These are phyloP conservation scores for cucumber (Cucumis sativus) DNA, from an alignment of 306 rosid genomes.

Conservation along the genomic window DNA sequence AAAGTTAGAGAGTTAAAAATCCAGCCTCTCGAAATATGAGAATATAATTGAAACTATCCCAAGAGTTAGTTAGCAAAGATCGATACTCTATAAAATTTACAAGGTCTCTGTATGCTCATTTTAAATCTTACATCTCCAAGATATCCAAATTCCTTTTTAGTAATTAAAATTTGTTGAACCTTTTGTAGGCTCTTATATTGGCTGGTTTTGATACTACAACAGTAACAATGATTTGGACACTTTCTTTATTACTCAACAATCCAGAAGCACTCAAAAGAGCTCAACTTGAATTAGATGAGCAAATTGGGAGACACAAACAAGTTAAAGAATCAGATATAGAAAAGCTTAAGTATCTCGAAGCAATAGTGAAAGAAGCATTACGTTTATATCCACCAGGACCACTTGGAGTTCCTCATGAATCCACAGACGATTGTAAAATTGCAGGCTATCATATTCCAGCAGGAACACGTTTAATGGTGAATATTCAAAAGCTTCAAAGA, in stretches of 20 bases:
- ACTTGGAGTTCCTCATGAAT: slow-evolving; percentile 7
- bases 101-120: too few species aligned
- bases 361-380: slow-evolving; percentile 18
- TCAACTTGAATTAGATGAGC: neutral
- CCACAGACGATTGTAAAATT: slow-evolving; percentile 14
- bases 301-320: slow-evolving; percentile 11
- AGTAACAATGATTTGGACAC: slow-evolving; percentile 7
- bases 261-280: neutral
- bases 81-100: too few species aligned
- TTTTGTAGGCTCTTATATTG: neutral
- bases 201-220: neutral
- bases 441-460: slow-evolving; percentile 10
- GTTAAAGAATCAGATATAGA: slow-evolving; percentile 18
- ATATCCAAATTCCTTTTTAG: too few species aligned
- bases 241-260: slow-evolving; percentile 3
- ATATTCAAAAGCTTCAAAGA: slow-evolving; percentile 13
- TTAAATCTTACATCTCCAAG: too few species aligned
- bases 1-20: too few species aligned
- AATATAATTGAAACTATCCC: too few species aligned
- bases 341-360: slow-evolving; percentile 12
- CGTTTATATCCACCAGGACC: slow-evolving; percentile 21
- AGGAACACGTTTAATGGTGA: slow-evolving; percentile 15
- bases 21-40: too few species aligned
- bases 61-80: too few species aligned
- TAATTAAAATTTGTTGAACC: too few species aligned